Evolutionary conservation across 2,329 filamentous ascomycete genomes (phyloP).

Genomic region (Neocatenulostroma microsporum): DNA sequence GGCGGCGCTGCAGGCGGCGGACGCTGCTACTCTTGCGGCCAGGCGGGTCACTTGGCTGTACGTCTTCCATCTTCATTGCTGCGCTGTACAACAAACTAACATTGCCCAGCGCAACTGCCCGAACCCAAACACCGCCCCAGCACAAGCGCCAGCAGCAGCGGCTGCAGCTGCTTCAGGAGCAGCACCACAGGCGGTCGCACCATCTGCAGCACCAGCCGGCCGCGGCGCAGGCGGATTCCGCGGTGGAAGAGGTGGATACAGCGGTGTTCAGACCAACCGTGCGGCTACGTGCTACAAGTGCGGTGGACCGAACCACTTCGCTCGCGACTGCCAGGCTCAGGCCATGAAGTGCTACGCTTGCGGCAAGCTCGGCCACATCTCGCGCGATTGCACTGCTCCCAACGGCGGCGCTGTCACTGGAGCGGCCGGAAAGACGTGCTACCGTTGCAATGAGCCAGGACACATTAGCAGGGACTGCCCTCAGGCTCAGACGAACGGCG

Average conservation of each 20-base stretch:
- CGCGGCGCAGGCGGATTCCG: slow-evolving; percentile 58
- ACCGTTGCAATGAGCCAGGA: slow-evolving; percentile 89
- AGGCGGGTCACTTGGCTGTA: slow-evolving; percentile 86
- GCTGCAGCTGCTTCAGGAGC: neutral
- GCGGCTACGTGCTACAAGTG: slow-evolving; percentile 63
- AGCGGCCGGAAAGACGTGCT: slow-evolving; percentile 95
- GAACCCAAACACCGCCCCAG: slow-evolving; percentile 59
- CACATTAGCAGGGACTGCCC: slow-evolving; percentile 96
- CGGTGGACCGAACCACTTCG: slow-evolving; percentile 90
- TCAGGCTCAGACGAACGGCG: slow-evolving; percentile 44
- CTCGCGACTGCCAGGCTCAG: slow-evolving; percentile 95
- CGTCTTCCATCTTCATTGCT: slow-evolving; percentile 30
- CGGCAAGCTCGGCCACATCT: slow-evolving; percentile 91
- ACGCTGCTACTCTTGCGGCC: slow-evolving; percentile 94
- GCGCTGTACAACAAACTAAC: slow-evolving; percentile 9
- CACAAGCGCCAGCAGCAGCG: slow-evolving; percentile 1
- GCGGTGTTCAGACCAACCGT: slow-evolving; percentile 51
- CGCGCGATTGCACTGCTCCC: slow-evolving; percentile 87
- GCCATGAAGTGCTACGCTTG: slow-evolving; percentile 98
- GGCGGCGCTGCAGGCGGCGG: slow-evolving; percentile 70
- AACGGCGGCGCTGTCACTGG: slow-evolving; percentile 87
- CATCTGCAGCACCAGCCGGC: slow-evolving; percentile 41
- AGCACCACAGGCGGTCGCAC: slow-evolving; percentile 3
- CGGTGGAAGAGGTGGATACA: slow-evolving; percentile 61
- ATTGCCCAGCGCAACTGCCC: slow-evolving; percentile 66